Percentiles rank a stretch among this genome's conserved stretches.
Conservation (phyloP, 129 eudicot species). For the Artemisia argyi region DNA sequence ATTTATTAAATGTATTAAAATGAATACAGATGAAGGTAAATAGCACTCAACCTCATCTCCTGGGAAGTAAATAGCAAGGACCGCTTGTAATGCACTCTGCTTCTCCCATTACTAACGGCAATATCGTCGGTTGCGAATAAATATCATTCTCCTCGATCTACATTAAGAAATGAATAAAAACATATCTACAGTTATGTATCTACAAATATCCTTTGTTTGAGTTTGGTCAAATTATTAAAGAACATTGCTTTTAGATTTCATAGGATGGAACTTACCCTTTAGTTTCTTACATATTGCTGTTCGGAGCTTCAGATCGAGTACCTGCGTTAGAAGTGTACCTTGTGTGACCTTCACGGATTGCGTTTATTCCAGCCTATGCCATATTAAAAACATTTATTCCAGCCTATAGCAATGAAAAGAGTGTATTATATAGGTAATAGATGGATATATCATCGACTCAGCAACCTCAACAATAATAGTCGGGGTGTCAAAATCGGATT, state of each 20-base stretch:
- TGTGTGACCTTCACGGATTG: conserved; percentile 82
- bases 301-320: conserved; percentile 59
- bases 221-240: neutral
- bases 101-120: conserved; percentile 90
- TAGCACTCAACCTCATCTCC: too few species aligned
- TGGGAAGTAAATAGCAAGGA: too few species aligned
- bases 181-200: neutral
- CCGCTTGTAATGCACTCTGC: too few species aligned
- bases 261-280: conserved; percentile 50
- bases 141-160: conserved; percentile 91
- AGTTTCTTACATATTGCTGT: conserved; percentile 82
- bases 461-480: conserved; percentile 70
- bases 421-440: neutral
- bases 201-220: neutral
- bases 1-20: too few species aligned
- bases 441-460: conserved; percentile 12
- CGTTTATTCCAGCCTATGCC: conserved; percentile 79
- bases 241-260: neutral
- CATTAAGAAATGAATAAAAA: conserved; percentile 15
- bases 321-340: conserved; percentile 96
- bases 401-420: neutral
- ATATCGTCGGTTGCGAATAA: conserved; percentile 82
- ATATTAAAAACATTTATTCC: neutral
- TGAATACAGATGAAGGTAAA: too few species aligned
- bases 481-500: conserved; percentile 94